A percentile compares a stretch with the other conserved stretches of the same genome.
These are phyloP conservation scores for Echinochloa phyllopogon DNA, from an alignment of 176 grass and related monocot genomes.

Conservation along the genomic window DNA sequence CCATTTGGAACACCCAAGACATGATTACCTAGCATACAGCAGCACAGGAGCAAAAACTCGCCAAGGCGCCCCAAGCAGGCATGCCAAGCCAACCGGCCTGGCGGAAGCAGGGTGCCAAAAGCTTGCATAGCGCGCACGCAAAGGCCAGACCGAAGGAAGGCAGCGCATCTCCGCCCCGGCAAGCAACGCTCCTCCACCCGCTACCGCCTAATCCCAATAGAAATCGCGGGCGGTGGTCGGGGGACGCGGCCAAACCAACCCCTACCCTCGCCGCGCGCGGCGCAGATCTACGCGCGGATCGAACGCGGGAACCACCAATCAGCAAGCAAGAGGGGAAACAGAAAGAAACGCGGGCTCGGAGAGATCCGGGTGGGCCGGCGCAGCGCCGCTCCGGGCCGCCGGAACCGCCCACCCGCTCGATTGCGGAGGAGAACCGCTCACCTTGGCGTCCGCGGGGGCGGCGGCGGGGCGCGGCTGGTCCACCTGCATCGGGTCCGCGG, in stretches of 20 bases:
- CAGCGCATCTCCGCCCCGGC: slow-evolving; percentile 4
- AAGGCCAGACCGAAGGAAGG: background rate
- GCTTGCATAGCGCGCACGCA: slow-evolving; percentile 47
- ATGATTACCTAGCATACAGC: background rate
- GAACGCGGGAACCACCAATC: background rate
- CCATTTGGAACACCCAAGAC: slow-evolving; percentile 1
- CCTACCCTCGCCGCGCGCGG: background rate
- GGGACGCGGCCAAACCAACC: background rate
- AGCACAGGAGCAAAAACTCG: background rate
- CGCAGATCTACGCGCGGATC: slow-evolving; percentile 47
- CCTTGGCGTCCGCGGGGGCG: slow-evolving; percentile 51
- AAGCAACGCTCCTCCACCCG: background rate
- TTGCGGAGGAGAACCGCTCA: background rate
- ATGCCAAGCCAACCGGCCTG: background rate
- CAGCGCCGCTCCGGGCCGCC: background rate
- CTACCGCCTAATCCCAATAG: background rate
- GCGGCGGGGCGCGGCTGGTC: slow-evolving; percentile 50
- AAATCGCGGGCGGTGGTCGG: background rate
- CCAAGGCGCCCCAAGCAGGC: background rate
- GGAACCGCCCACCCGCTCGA: background rate
- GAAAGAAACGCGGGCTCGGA: background rate
- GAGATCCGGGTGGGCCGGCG: slow-evolving; percentile 15
- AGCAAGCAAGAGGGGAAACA: background rate
- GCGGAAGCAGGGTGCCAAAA: background rate
- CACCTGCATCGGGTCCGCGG: slow-evolving; percentile 54